Percentiles rank a stretch among this genome's conserved stretches.
Conservation (phyloP, 2,329 filamentous ascomycete species). For the Pseudohalonectria lignicola region DNA sequence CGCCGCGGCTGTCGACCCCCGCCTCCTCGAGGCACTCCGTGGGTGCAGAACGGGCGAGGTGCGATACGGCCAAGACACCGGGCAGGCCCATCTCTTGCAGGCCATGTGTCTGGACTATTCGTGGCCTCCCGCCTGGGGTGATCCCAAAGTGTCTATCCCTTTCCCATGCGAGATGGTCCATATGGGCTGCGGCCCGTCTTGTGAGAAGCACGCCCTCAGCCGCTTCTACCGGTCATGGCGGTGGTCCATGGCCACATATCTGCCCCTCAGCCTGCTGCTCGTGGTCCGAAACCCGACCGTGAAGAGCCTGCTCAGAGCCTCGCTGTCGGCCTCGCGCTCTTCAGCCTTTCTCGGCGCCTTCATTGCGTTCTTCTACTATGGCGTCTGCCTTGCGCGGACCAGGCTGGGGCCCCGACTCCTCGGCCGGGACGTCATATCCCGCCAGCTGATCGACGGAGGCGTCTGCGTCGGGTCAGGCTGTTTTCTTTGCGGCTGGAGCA, state of each 20-base stretch:
- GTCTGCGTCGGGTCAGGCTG: slow-evolving; percentile 65
- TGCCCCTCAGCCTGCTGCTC: slow-evolving; percentile 62
- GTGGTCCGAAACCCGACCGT: slow-evolving; percentile 38
- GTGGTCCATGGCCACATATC: slow-evolving; percentile 66
- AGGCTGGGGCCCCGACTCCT: slow-evolving; percentile 61
- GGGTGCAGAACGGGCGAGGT: slow-evolving; percentile 52
- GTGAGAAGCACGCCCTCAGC: slow-evolving; percentile 61
- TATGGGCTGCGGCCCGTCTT: slow-evolving; percentile 62
- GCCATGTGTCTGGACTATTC: slow-evolving; percentile 62
- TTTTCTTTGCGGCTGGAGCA: slow-evolving; percentile 69
- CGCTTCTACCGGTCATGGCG: slow-evolving; percentile 60
- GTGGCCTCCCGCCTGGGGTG: slow-evolving; percentile 60
- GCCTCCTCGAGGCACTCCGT: slow-evolving; percentile 64
- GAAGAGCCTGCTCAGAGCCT: slow-evolving; percentile 32
- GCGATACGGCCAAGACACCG: slow-evolving; percentile 63
- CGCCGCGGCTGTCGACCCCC: slow-evolving; percentile 62
- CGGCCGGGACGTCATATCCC: slow-evolving; percentile 32
- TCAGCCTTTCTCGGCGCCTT: slow-evolving; percentile 71
- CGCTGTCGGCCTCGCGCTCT: slow-evolving; percentile 54
- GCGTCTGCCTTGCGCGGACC: slow-evolving; percentile 67
- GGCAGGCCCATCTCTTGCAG: slow-evolving; percentile 55
- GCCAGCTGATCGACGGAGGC: slow-evolving; percentile 46
- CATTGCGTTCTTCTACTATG: slow-evolving; percentile 74
- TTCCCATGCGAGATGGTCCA: slow-evolving; percentile 80
- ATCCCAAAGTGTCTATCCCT: slow-evolving; percentile 57